These are phyloP conservation scores for Tetrastigma voinierianum DNA, from an alignment of 164 flowering plant species.

Conservation along the genomic window DNA sequence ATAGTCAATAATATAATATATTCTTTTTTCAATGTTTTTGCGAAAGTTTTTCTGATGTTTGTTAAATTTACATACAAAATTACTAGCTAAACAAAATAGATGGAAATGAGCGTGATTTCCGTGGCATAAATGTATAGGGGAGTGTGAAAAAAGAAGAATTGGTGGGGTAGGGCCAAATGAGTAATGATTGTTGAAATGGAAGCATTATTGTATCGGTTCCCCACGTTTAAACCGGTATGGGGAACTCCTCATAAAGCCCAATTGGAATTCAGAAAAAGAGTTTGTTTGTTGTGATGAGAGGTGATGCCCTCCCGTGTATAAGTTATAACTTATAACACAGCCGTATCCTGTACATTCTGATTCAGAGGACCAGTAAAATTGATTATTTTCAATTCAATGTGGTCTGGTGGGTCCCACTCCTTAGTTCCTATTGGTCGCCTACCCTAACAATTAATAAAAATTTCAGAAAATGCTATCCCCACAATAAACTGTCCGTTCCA, in stretches of 20 bases:
- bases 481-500: fast-evolving
- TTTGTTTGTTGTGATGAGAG: too few relatives aligned
- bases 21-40: too few relatives aligned
- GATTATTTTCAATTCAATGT: too few relatives aligned
- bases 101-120: neutral
- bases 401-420: neutral
- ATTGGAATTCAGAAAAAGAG: conserved; percentile 4
- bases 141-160: neutral
- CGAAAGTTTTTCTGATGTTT: too few relatives aligned
- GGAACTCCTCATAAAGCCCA: conserved; percentile 10
- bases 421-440: conserved; percentile 2
- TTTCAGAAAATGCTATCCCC: too few relatives aligned
- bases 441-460: too few relatives aligned
- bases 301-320: neutral
- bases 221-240: conserved; percentile 20
- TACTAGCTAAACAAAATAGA: neutral
- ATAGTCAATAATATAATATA: too few relatives aligned
- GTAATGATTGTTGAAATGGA: conserved; percentile 22
- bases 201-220: conserved; percentile 29
- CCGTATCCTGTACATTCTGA: neutral
- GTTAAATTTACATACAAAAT: neutral
- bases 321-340: too few relatives aligned
- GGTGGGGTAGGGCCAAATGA: neutral
- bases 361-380: neutral
- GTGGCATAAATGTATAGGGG: neutral